Base-by-base conservation (phyloP, 192 early-diverging fungal genomes). In the Allomyces arbusculus region DNA sequence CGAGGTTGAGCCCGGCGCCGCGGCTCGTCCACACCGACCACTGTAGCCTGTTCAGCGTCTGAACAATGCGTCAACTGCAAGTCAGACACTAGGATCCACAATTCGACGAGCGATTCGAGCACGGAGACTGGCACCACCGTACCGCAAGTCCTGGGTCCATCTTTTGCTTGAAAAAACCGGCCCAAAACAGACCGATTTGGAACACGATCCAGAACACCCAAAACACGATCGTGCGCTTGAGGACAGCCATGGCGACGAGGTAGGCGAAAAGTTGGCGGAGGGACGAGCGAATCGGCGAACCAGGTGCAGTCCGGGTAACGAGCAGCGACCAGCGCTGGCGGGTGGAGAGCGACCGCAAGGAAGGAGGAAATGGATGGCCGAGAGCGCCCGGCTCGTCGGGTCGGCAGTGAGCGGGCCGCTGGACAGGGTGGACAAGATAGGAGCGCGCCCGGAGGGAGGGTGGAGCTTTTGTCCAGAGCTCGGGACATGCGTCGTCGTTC, bases 1-100 rank as follows among this genome's bases (percentile, higher is more conserved):
- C 68, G 6, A 77, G 67, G 4, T 66, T 63, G 14, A 77, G 68
- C 16, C 76, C 76, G 14, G 72, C 72, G 63, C 72, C 76, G n/a
- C 76, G 72, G 4, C 72, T 74, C 1, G 73, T 63, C 23, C 23
- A 67, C 61, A 77, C 73, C 12, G 68, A 72, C 45, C 26, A 61
- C 10, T 69, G 69, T 64, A 77, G 50, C 20, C 20, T 1, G 50
- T 58, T n/a, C 16, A 58, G 50, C 50, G 20, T n/a, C 50, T 58
- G 50, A 7, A 40, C 4, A 8, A 40, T n/a, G 33, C 33, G 33
- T 40, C 33, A 40, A 40, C 5, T 8, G 8, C 8, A 0, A 7
- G 33, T 40, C 33, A 40, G 33, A 40, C 1, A 28, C 10, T 7
- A 50, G 3, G 45, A 7, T 50, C 19, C 19, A 16, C 19, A 1